These are phyloP conservation scores for Verticillium longisporum DNA, from an alignment of 2,329 filamentous ascomycete species.

Conservation along the genomic window DNA sequence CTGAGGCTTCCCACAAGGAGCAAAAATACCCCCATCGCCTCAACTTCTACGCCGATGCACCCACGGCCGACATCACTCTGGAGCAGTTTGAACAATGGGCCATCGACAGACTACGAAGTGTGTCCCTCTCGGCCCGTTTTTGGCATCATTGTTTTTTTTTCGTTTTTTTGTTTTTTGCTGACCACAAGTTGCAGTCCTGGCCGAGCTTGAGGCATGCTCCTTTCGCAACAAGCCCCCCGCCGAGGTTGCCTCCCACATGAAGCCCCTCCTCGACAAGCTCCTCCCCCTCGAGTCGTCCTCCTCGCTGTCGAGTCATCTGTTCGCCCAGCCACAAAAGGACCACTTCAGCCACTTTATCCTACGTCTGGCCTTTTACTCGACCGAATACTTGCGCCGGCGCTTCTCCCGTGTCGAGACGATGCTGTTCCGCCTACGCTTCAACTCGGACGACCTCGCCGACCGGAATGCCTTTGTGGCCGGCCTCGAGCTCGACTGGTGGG, in stretches of 20 bases:
- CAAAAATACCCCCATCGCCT: slow-evolving; percentile 77
- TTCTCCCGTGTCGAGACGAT: slow-evolving; percentile 84
- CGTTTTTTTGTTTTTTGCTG: no score
- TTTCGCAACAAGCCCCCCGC: slow-evolving; percentile 84
- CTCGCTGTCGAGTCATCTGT: slow-evolving; percentile 51
- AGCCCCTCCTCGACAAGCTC: slow-evolving; percentile 79
- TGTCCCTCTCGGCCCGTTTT: slow-evolving; percentile 7
- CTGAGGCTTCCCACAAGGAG: slow-evolving; percentile 67
- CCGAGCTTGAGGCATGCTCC: slow-evolving; percentile 86
- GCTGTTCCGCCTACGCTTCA: slow-evolving; percentile 79
- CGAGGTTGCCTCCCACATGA: slow-evolving; percentile 80
- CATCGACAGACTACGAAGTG: slow-evolving; percentile 81
- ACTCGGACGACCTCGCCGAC: slow-evolving; percentile 68
- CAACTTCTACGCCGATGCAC: slow-evolving; percentile 85
- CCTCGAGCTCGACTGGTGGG: slow-evolving; percentile 85
- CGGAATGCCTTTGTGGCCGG: slow-evolving; percentile 68
- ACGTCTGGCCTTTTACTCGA: slow-evolving; percentile 83
- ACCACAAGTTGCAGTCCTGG: slow-evolving; percentile 57
- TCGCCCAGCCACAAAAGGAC: slow-evolving; percentile 79
- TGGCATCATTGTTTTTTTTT: not conserved
- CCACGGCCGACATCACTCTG: slow-evolving; percentile 88
- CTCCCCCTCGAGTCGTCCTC: slow-evolving; percentile 73
- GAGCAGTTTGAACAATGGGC: slow-evolving; percentile 99
- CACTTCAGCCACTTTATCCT: slow-evolving; percentile 98
- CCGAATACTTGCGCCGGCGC: slow-evolving; percentile 80